These are phyloP conservation scores for Cystobasidium tubakii DNA, from an alignment of 768 basidiomycete species.

Conservation along the genomic window DNA sequence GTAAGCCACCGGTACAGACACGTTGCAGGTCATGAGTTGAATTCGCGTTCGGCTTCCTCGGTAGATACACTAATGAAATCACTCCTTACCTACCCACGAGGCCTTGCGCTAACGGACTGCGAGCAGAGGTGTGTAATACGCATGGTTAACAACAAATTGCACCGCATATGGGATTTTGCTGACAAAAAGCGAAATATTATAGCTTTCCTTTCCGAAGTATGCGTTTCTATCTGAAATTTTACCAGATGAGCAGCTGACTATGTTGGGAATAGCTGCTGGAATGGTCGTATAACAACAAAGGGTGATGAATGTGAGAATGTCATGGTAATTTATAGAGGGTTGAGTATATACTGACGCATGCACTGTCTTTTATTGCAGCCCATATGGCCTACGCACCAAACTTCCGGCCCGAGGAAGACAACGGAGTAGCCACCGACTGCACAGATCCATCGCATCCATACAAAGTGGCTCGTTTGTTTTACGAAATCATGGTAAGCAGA, in stretches of 20 bases:
- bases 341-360: too few species aligned
- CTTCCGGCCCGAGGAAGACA: conserved; percentile 1
- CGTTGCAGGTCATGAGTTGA: background rate
- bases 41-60: background rate
- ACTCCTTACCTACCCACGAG: background rate
- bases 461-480: background rate
- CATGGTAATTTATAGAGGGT: too few species aligned
- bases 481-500: conserved; percentile 16
- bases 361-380: too few species aligned
- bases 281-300: background rate
- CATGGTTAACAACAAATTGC: too few species aligned
- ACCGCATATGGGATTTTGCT: too few species aligned
- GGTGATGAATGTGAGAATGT: background rate
- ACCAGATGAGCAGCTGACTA: too few species aligned
- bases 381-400: background rate
- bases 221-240: too few species aligned
- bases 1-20: background rate
- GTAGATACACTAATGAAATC: background rate
- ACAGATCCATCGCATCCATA: background rate
- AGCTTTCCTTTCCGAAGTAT: conserved; percentile 4
- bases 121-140: conserved; percentile 1
- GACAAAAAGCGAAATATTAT: too few species aligned
- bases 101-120: background rate
- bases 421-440: background rate
- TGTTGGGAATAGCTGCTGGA: background rate